phyloP scores from a whole-genome alignment of 495 filamentous ascomycete genomes.

The Hypoxylon lienhwacheense region DNA sequence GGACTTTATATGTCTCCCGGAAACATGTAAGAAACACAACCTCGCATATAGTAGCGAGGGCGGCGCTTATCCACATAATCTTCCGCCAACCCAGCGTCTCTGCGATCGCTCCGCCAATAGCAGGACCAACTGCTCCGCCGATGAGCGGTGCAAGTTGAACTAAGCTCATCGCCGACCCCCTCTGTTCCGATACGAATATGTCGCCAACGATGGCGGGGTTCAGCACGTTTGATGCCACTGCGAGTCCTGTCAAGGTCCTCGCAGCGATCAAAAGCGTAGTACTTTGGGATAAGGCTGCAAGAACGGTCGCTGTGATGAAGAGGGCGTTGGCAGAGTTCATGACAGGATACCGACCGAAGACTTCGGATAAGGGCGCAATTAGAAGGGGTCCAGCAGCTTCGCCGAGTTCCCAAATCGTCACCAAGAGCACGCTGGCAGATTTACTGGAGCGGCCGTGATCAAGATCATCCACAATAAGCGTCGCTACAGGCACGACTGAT shows the following conservation, averaged over 20 bases:
- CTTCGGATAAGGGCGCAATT: slow-evolving; percentile 61
- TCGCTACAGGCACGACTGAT: slow-evolving; percentile 55
- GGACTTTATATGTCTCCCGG: slow-evolving; percentile 54
- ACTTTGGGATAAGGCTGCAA: slow-evolving; percentile 48
- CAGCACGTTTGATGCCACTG: slow-evolving; percentile 58
- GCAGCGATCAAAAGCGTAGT: slow-evolving; percentile 50
- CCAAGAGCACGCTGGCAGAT: slow-evolving; percentile 54
- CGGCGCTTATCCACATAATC: slow-evolving; percentile 57
- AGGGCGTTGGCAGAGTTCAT: slow-evolving; percentile 55
- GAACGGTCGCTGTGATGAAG: slow-evolving; percentile 50
- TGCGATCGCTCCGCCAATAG: slow-evolving; percentile 62
- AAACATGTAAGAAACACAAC: slow-evolving; percentile 50
- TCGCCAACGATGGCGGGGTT: slow-evolving; percentile 63
- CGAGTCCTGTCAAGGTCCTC: slow-evolving; percentile 54
- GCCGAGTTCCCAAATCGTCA: slow-evolving; percentile 62
- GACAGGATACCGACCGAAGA: slow-evolving; percentile 58
- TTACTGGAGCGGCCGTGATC: slow-evolving; percentile 41
- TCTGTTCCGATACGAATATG: slow-evolving; percentile 53
- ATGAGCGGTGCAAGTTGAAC: slow-evolving; percentile 53
- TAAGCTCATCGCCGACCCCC: slow-evolving; percentile 55
- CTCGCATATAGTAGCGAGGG: slow-evolving; percentile 51
- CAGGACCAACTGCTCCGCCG: slow-evolving; percentile 59
- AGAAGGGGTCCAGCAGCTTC: slow-evolving; percentile 60
- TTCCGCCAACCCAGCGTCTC: slow-evolving; percentile 61
- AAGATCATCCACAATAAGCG: slow-evolving; percentile 53